Base-by-base conservation (phyloP, 495 filamentous ascomycete genomes). In the Trichoderma asperelloides region DNA sequence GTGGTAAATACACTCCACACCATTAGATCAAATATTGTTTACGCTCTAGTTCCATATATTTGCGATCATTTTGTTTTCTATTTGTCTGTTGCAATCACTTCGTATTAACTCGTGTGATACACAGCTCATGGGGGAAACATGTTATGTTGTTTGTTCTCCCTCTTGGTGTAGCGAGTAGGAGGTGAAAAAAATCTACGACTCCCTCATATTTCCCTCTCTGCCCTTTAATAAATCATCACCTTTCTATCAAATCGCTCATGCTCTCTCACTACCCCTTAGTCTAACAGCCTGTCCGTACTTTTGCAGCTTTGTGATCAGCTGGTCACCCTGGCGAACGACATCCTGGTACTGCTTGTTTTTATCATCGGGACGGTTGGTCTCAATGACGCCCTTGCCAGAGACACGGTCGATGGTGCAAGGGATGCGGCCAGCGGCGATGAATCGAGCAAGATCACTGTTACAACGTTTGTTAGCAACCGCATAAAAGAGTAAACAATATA, bases 261-360 rank as follows among this genome's bases (percentile, higher is more conserved):
- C 91, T 69, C 95, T 86, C 81, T 98, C 95, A 76, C 93, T 98
- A 28, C 95, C 95, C 68, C 96, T 85, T 78, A 98, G 83, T 71
- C 96, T 84, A 39, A 98, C 95, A 3, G 94, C 89, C 80, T 98
- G 95, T 25, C 95, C 95, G 74, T 97, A 98, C 81, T 98, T 98
- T 80, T 98, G 95, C 64, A 98, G 82, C 83, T 98, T 98, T 68
- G 96, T 98, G 76, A 98, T 97, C 63, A 98, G 80, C 72, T 94
- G 88, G 79, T 98, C 95, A 33, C 95, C 95, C 73, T 97, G 94
- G 82, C 93, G 95, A 63, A 98, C 92, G 41, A 97, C 91, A 73
- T 97, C 95, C 63, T 93, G 87, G 76, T 98, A 98, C 78, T 98
- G 95, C 82, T 96, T 96, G 83, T 97, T 97, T 86, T 98, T 98